A percentile compares a stretch with the other conserved stretches of the same genome.
Evolutionary conservation across 2,329 filamentous ascomycete species (phyloP).

Genomic region (Acrodontium crateriforme): DNA sequence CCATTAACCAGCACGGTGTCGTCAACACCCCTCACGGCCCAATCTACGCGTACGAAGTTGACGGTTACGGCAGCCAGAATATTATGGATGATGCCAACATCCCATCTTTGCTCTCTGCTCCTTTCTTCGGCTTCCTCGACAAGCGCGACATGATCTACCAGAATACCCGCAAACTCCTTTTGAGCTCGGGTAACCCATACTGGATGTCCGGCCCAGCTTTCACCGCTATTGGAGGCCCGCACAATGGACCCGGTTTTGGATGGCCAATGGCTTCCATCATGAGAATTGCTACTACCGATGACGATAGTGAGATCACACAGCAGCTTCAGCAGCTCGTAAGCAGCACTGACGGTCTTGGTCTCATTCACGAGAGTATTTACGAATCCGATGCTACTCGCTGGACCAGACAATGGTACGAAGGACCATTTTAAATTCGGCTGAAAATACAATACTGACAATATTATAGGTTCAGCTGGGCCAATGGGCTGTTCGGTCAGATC

Average conservation of each 20-base stretch:
- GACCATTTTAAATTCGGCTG: neutral
- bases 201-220: conserved; percentile 37
- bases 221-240: conserved; percentile 35
- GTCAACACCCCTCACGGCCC: conserved; percentile 25
- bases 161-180: conserved; percentile 32
- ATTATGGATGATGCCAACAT: conserved; percentile 64
- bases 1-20: conserved; percentile 33
- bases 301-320: conserved; percentile 33
- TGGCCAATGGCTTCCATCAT: conserved; percentile 41
- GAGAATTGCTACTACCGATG: conserved; percentile 34
- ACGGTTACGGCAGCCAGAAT: conserved; percentile 33
- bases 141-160: conserved; percentile 28
- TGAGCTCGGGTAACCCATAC: conserved; percentile 35
- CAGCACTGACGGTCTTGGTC: conserved; percentile 33
- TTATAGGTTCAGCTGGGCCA: conserved; percentile 38
- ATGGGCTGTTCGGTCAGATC: conserved; percentile 38
- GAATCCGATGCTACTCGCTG: conserved; percentile 32
- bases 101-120: conserved; percentile 50
- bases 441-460: conserved; percentile 3
- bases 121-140: conserved; percentile 46
- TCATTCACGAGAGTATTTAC: conserved; percentile 40
- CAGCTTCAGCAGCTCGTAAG: conserved; percentile 32
- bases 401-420: conserved; percentile 36
- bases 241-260: conserved; percentile 31
- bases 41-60: conserved; percentile 36